These are phyloP conservation scores for Schizonepeta tenuifolia DNA, from an alignment of 257 asterid genomes.

Conservation along the genomic window DNA sequence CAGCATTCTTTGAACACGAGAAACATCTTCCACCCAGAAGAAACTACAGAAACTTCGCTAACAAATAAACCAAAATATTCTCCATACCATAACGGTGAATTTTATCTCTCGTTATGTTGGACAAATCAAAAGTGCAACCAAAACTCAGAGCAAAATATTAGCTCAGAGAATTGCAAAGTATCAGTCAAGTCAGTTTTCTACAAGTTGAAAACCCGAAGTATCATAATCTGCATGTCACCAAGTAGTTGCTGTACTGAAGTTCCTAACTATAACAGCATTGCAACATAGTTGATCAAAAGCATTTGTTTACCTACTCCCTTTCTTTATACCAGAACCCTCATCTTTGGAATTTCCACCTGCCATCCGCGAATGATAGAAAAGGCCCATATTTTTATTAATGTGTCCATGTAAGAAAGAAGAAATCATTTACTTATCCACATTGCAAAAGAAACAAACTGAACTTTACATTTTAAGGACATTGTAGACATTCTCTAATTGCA, in stretches of 20 bases:
- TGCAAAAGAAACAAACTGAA: constrained; percentile 37
- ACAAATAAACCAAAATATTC: constrained; percentile 8
- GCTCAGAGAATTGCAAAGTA: constrained; percentile 30
- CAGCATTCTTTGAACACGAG: constrained; percentile 31
- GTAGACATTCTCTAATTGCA: constrained; percentile 22
- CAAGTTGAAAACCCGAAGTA: constrained; percentile 42
- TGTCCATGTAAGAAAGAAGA: constrained; percentile 63
- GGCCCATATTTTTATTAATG: constrained; percentile 92
- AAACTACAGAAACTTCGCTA: constrained; percentile 18
- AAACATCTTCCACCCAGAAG: constrained; percentile 26
- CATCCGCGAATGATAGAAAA: constrained; percentile 99
- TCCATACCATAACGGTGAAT: constrained; percentile 17
- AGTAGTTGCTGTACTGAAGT: constrained; percentile 38
- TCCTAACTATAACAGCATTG: constrained; percentile 57
- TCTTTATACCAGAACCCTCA: constrained; percentile 99
- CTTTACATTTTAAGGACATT: constrained; percentile 23
- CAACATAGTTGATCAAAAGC: constrained; percentile 82
- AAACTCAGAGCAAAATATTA: constrained; percentile 17
- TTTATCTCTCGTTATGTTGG: constrained; percentile 12
- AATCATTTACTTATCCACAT: constrained; percentile 65
- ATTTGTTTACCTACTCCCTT: constrained; percentile 99
- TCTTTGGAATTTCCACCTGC: constrained; percentile 99
- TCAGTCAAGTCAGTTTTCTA: constrained; percentile 27
- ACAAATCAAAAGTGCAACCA: constrained; percentile 19
- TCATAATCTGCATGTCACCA: constrained; percentile 45